phyloP scores from a whole-genome alignment of 345 rosid species.

The Brassica carinata region DNA sequence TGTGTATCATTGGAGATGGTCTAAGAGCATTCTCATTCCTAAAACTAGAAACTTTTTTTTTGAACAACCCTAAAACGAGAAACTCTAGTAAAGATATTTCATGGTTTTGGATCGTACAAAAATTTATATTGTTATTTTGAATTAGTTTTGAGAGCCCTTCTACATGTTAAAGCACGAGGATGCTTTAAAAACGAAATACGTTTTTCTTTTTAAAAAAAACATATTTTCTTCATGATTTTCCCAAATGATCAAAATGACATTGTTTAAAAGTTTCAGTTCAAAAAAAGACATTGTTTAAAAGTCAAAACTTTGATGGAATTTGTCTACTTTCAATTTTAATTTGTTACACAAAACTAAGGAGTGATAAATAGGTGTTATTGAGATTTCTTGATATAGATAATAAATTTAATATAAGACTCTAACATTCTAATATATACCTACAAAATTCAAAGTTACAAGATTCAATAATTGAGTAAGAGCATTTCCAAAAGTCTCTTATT shows the following conservation, averaged over 20 bases:
- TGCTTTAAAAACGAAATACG: constrained; percentile 17
- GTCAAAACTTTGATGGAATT: constrained; percentile 7
- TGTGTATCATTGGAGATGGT: too few species aligned
- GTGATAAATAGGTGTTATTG: background rate
- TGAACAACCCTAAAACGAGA: too few species aligned
- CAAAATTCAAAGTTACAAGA: background rate
- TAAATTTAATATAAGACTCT: background rate
- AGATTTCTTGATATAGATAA: background rate
- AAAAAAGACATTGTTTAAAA: constrained; percentile 6
- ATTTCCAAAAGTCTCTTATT: too few species aligned
- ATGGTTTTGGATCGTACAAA: background rate
- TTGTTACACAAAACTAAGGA: background rate
- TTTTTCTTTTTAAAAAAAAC: background rate
- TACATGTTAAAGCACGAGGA: background rate
- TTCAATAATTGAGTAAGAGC: constrained; percentile 5
- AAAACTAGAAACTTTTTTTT: too few species aligned
- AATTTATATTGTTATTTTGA: background rate
- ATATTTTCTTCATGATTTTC: constrained; percentile 15
- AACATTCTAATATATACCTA: background rate
- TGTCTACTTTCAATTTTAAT: background rate
- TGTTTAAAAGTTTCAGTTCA: background rate
- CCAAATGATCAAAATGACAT: constrained; percentile 22
- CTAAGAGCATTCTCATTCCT: too few species aligned
- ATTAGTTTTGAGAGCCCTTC: background rate
- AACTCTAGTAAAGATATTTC: background rate